Conservation (phyloP, 2,329 filamentous ascomycete genomes). For the Ilyonectria destructans region DNA sequence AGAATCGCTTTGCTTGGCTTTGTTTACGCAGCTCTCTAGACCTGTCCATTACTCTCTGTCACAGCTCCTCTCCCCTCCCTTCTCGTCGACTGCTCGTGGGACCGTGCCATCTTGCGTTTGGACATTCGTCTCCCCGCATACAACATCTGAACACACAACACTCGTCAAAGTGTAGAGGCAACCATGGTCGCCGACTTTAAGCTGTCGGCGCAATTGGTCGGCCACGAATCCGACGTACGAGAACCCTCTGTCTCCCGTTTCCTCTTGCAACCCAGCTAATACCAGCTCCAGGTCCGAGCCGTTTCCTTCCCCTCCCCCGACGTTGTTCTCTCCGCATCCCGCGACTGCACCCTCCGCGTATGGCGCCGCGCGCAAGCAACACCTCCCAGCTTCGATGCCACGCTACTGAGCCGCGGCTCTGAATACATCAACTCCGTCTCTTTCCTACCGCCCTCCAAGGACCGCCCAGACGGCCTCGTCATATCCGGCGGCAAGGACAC, state of each 20-base stretch:
- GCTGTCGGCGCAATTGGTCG: slow-evolving; percentile 90
- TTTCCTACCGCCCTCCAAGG: slow-evolving; percentile 79
- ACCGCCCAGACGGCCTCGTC: slow-evolving; percentile 84
- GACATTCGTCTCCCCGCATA: slow-evolving; percentile 16
- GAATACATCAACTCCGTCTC: slow-evolving; percentile 91
- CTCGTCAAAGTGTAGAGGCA: slow-evolving; percentile 33
- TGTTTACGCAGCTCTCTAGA: background rate
- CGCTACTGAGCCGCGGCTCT: slow-evolving; percentile 84
- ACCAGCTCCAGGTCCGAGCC: slow-evolving; percentile 80
- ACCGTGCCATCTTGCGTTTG: slow-evolving; percentile 7
- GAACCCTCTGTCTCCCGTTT: background rate
- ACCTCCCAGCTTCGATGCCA: slow-evolving; percentile 82
- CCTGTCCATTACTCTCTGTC: background rate
- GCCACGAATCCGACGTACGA: slow-evolving; percentile 94
- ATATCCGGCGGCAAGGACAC: slow-evolving; percentile 92
- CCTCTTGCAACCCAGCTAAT: slow-evolving; percentile 33
- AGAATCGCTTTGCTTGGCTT: background rate
- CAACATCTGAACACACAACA: slow-evolving; percentile 20
- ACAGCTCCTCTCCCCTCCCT: background rate
- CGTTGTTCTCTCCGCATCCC: slow-evolving; percentile 86
- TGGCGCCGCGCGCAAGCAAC: slow-evolving; percentile 81
- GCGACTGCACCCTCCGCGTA: slow-evolving; percentile 90
- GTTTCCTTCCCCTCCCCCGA: slow-evolving; percentile 84
- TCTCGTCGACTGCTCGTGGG: background rate
- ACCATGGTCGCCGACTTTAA: slow-evolving; percentile 83